A percentile compares a stretch with the other conserved stretches of the same genome.
Conservation (phyloP, 2,329 filamentous ascomycete genomes). For the Ophiostoma perfectum region DNA sequence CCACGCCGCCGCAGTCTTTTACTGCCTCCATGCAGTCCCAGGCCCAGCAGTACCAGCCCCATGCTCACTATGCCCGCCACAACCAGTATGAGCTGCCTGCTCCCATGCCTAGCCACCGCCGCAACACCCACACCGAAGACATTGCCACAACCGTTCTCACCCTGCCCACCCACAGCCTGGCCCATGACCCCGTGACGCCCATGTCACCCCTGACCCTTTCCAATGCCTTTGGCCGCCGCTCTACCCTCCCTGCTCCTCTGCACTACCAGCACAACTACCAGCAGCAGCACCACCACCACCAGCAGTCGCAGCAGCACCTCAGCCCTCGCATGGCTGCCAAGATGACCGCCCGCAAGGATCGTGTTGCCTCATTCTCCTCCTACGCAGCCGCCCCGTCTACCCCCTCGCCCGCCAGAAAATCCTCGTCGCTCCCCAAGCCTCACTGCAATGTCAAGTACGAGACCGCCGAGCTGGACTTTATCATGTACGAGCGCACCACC, state of each 20-base stretch:
- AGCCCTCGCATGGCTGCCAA: conserved; percentile 20
- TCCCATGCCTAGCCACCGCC: conserved; percentile 7
- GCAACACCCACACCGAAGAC: conserved; percentile 8
- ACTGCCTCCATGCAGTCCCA: conserved; percentile 20
- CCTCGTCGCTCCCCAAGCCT: conserved; percentile 21
- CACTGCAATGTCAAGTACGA: conserved; percentile 30
- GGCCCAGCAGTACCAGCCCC: conserved; percentile 15
- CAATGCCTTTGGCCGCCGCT: conserved; percentile 3
- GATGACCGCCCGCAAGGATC: conserved; percentile 15
- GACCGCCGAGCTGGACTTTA: conserved; percentile 28
- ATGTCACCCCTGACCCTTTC: conserved; percentile 20
- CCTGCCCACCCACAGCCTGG: conserved; percentile 18
- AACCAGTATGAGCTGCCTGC: conserved; percentile 21
- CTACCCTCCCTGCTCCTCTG: conserved; percentile 12
- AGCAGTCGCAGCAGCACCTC: not conserved
- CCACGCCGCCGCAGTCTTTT: conserved; percentile 18
- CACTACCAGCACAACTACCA: conserved; percentile 13
- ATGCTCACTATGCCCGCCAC: conserved; percentile 6
- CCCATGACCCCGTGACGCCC: conserved; percentile 22
- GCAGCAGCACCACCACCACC: conserved; percentile 6
- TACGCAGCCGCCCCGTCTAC: not conserved
- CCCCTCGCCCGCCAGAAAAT: not conserved
- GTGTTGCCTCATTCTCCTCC: not conserved
- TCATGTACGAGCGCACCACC: conserved; percentile 29
- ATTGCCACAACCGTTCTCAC: conserved; percentile 23